These are phyloP conservation scores for Parachaetomium inaequale DNA, from an alignment of 495 filamentous ascomycete genomes.

Conservation along the genomic window DNA sequence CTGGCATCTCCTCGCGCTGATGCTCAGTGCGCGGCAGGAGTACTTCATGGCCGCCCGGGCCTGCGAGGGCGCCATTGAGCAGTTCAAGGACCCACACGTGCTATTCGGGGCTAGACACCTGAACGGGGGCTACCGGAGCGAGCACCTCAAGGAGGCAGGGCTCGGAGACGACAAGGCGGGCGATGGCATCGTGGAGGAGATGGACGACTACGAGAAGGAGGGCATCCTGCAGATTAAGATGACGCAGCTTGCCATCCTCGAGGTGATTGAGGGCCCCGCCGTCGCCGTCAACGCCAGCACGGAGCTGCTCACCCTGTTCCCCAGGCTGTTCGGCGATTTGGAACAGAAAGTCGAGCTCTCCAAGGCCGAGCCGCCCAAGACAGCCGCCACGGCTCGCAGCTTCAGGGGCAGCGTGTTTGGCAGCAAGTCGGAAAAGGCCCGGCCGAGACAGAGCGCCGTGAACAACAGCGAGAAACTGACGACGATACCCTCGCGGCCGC, in stretches of 20 bases:
- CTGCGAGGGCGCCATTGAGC: constrained; percentile 86
- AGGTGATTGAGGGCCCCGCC: constrained; percentile 75
- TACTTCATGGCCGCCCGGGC: constrained; percentile 73
- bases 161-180: constrained; percentile 37
- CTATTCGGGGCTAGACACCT: constrained; percentile 49
- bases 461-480: constrained; percentile 29
- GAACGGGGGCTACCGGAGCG: constrained; percentile 48
- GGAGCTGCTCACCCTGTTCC: constrained; percentile 78
- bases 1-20: constrained; percentile 83
- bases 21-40: constrained; percentile 82
- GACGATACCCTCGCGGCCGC: constrained; percentile 25
- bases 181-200: constrained; percentile 61
- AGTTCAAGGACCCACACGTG: constrained; percentile 62
- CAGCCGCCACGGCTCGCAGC: constrained; percentile 66
- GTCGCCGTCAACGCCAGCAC: constrained; percentile 79
- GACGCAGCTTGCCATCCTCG: constrained; percentile 81
- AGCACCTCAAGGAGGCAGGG: constrained; percentile 51
- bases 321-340: constrained; percentile 64
- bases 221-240: constrained; percentile 86
- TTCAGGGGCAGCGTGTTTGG: constrained; percentile 73
- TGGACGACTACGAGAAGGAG: constrained; percentile 75
- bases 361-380: constrained; percentile 57
- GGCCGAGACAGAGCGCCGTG: constrained; percentile 30
- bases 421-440: constrained; percentile 44
- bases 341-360: constrained; percentile 35